Evolutionary conservation across 179 eudicot species (phyloP).

Genomic region (Silene vulgaris): DNA sequence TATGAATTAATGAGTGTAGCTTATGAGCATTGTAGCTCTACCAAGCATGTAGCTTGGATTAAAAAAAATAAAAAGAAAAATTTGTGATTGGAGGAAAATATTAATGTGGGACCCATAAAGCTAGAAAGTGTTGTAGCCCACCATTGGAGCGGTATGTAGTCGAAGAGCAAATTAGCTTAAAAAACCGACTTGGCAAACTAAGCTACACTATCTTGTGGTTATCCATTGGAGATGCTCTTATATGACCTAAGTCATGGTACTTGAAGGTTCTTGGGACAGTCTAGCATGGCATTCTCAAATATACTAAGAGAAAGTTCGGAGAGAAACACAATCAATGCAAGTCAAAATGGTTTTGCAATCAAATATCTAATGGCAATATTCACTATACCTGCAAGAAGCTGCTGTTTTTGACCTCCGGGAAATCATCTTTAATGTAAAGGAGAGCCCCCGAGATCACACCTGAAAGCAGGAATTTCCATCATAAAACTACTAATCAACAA

Average conservation of each 20-base stretch:
- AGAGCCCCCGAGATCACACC: conserved; percentile 24
- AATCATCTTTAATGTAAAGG: conserved; percentile 25
- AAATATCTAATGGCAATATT: background rate
- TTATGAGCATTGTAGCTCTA: too few species aligned
- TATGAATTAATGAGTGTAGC: too few species aligned
- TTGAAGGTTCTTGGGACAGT: background rate
- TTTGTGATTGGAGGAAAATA: too few species aligned
- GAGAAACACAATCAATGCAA: background rate
- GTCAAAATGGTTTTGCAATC: background rate
- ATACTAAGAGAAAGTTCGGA: background rate
- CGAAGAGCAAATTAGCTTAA: too few species aligned
- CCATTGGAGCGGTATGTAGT: too few species aligned
- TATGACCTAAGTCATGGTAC: conserved; percentile 3
- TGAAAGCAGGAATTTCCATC: conserved; percentile 1
- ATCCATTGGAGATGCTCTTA: too few species aligned
- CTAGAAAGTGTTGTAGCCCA: too few species aligned
- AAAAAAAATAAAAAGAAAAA: too few species aligned
- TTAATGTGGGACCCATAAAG: too few species aligned
- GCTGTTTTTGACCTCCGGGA: conserved; percentile 21
- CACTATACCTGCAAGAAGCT: conserved; percentile 22
- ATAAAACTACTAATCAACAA: background rate
- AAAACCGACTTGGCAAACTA: too few species aligned
- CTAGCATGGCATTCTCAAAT: conserved; percentile 5
- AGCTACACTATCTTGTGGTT: too few species aligned
- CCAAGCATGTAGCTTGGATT: too few species aligned